Conservation (phyloP, 2,329 filamentous ascomycete genomes). For the Xylariaceae sp. region DNA sequence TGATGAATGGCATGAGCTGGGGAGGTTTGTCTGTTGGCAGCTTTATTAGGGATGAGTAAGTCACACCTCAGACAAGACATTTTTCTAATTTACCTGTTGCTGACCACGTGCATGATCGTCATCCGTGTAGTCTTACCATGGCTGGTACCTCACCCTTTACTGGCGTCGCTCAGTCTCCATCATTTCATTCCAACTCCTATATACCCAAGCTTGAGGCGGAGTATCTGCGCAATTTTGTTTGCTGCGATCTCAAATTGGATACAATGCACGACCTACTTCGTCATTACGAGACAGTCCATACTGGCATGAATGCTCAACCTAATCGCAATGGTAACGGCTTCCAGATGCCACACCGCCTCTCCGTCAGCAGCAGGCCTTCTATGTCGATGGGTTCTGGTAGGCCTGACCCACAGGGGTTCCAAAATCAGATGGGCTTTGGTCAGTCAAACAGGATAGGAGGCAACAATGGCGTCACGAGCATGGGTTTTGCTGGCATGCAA, state of each 20-base stretch:
- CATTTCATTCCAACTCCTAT: conserved; percentile 94
- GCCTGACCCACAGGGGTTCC: conserved; percentile 28
- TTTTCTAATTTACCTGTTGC: conserved; percentile 18
- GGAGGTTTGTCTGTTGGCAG: conserved; percentile 93
- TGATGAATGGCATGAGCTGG: conserved; percentile 90
- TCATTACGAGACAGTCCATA: conserved; percentile 95
- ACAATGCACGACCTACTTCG: conserved; percentile 92
- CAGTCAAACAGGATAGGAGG: conserved; percentile 25
- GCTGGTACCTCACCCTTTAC: conserved; percentile 90
- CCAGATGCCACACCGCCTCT: conserved; percentile 30
- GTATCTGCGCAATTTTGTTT: conserved; percentile 96
- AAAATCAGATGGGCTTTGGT: conserved; percentile 28
- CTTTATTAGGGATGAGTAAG: conserved; percentile 97
- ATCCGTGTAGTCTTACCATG: conserved; percentile 79
- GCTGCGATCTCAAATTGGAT: conserved; percentile 83
- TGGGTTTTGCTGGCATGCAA: conserved; percentile 33
- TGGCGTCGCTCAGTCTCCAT: conserved; percentile 76
- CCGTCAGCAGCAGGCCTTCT: conserved; percentile 27
- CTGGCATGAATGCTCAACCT: conserved; percentile 54
- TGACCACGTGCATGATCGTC: conserved; percentile 30
- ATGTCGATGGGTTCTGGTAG: conserved; percentile 25
- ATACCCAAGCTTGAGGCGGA: conserved; percentile 93
- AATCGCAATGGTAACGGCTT: conserved; percentile 26
- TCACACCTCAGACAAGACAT: conserved; percentile 30
- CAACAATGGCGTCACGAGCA: conserved; percentile 16